Base-by-base conservation (phyloP, 441 rosid species). In the Mallotus japonicus region DNA sequence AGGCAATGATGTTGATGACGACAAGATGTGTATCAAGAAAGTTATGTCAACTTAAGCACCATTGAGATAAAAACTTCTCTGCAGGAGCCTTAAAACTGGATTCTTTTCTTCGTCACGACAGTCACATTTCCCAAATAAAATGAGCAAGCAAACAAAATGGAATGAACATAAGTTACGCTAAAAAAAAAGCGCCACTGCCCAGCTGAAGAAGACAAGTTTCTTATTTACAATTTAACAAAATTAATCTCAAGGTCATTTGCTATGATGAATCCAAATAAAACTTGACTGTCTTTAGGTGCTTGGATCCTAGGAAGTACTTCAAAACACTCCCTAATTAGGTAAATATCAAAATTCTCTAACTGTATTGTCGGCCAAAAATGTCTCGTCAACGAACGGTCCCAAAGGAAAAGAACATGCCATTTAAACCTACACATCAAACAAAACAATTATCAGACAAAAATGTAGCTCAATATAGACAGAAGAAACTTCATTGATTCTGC, bases 171-270 rank as follows among this genome's bases (percentile, higher is more conserved):
- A 40, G 58, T 49, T 51, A 4, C n/a, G 56, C 22, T 17, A 53
- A 67, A 75, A 22, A 75, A 22, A 20, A 75, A 60, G 54, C 40
- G 53, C 73, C 53, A 78, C 64, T 46, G 61, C 58, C 60, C 53
- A 61, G 15, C 47, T 63, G 13, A 50, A 67, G 37, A 65, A 67
- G 58, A 68, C 56, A 72, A 64, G 40, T 37, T 42, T 32, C 8
- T 83, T 81, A 46, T 83, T 65, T 80, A 81, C 83, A 83, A 66
- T 75, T 66, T 71, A 77, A 75, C 76, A 62, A 79, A 79, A 79
- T 62, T 73, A 78, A 78, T 62, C 50, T 69, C 72, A 24, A 69
- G 67, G 79, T 62, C 75, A 65, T 60, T 32, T 56, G 65, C 61
- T 70, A 65, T 62, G 59, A 40, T 20, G 62, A 60, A 24, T 67